Percentiles rank a stretch among this genome's conserved stretches.
Evolutionary conservation across 202 grass and related monocot genomes (phyloP).

Genomic region (Digitaria exilis): DNA sequence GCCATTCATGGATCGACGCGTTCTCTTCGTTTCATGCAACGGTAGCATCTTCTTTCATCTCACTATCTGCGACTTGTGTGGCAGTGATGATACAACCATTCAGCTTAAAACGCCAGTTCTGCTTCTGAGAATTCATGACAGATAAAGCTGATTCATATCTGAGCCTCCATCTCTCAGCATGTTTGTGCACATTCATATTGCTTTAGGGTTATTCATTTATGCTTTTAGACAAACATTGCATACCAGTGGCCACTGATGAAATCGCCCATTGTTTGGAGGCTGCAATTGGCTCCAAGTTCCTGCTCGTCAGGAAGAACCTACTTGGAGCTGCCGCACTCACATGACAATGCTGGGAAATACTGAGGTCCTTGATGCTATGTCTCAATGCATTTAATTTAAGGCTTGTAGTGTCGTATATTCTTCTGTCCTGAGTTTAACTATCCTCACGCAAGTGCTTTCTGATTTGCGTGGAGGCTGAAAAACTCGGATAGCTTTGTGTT

Average conservation of each 20-base stretch:
- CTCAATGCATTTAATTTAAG: not conserved
- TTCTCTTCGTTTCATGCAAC: no score
- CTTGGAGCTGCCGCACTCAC: constrained; percentile 45
- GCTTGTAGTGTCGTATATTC: not conserved
- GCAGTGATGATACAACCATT: constrained; percentile 39
- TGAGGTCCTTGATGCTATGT: constrained; percentile 2
- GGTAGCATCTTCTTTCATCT: no score
- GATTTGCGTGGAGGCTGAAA: constrained; percentile 61
- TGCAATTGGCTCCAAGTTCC: constrained; percentile 41
- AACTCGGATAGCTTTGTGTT: constrained; percentile 66
- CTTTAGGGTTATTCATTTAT: not conserved
- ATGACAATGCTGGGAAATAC: constrained; percentile 39
- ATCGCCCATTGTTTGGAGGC: constrained; percentile 15
- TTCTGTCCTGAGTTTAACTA: constrained; percentile 55
- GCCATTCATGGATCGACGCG: constrained; percentile 14
- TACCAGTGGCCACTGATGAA: constrained; percentile 26
- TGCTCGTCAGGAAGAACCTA: constrained; percentile 57
- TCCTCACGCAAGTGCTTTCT: constrained; percentile 38
- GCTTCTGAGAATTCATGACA: constrained; percentile 83
- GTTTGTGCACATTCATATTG: not conserved
- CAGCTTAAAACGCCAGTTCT: constrained; percentile 83
- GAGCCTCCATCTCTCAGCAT: constrained; percentile 33
- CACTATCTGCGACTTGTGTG: no score
- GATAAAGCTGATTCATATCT: constrained; percentile 60
- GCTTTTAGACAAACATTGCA: no score